A percentile compares a stretch with the other conserved stretches of the same genome.
These are phyloP conservation scores for Russula abietina DNA, from an alignment of 768 basidiomycete genomes.

Conservation along the genomic window DNA sequence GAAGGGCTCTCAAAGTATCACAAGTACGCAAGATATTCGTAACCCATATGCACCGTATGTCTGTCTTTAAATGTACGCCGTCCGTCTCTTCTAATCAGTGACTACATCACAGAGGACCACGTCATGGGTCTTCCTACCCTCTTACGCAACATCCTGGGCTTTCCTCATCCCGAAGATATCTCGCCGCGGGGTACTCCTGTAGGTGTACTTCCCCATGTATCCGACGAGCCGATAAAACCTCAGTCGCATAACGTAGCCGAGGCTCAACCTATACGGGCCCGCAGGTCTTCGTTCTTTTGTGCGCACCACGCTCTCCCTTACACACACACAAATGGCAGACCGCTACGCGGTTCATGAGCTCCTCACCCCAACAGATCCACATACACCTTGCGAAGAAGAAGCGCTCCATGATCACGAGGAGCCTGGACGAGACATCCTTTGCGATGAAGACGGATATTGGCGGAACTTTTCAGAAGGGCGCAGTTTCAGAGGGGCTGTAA, in stretches of 20 bases:
- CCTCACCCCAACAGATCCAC: conserved; percentile 47
- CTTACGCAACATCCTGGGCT: conserved; percentile 49
- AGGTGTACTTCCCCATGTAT: neutral
- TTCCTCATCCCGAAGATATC: conserved; percentile 37
- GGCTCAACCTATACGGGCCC: conserved; percentile 73
- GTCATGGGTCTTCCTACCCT: conserved; percentile 67
- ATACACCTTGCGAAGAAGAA: conserved; percentile 45
- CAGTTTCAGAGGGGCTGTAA: conserved; percentile 39
- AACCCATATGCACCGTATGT: conserved; percentile 74
- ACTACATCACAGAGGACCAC: conserved; percentile 51
- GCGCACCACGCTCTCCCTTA: conserved; percentile 63
- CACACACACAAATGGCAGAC: conserved; percentile 52
- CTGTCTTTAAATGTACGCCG: neutral
- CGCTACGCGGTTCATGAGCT: conserved; percentile 77
- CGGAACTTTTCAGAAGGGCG: conserved; percentile 39
- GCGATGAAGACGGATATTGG: conserved; percentile 61
- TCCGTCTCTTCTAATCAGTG: neutral
- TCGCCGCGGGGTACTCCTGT: conserved; percentile 16
- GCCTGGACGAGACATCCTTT: conserved; percentile 53
- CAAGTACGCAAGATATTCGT: conserved; percentile 67
- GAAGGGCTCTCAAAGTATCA: conserved; percentile 35
- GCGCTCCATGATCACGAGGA: conserved; percentile 59
- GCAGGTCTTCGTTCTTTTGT: conserved; percentile 71
- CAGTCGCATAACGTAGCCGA: conserved; percentile 30
- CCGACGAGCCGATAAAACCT: neutral